A percentile compares a stretch with the other conserved stretches of the same genome.
phyloP scores from a whole-genome alignment of 257 asterid species.

The Primulina tabacum region DNA sequence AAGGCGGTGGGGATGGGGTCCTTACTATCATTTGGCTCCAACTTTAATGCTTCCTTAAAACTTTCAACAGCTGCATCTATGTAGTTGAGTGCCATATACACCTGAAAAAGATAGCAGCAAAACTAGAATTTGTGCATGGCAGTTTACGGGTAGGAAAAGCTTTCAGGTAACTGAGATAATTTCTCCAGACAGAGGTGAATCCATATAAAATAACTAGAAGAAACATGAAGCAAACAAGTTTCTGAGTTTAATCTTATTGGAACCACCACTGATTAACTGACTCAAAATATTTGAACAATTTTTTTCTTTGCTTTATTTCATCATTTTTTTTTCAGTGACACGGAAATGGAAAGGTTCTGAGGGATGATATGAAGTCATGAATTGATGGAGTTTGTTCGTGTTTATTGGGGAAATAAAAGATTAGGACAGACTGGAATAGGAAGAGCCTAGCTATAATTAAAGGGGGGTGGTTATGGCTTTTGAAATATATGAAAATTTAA shows the following conservation, averaged over 20 bases:
- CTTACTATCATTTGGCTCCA: slow-evolving; percentile 86
- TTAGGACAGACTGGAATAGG: background rate
- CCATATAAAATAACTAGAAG: slow-evolving; percentile 8
- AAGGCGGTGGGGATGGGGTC: background rate
- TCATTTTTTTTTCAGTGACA: too few relatives aligned
- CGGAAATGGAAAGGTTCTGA: background rate
- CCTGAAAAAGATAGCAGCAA: slow-evolving; percentile 39
- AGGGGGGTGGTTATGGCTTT: background rate
- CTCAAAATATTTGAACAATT: too few relatives aligned
- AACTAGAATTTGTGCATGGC: slow-evolving; percentile 11
- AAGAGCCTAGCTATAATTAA: background rate
- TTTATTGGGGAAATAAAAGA: background rate
- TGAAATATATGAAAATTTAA: background rate
- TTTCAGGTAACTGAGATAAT: slow-evolving; percentile 7
- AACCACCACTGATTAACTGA: background rate
- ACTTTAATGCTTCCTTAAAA: slow-evolving; percentile 64
- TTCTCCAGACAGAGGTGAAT: slow-evolving; percentile 1
- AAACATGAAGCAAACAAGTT: background rate
- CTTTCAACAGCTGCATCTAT: slow-evolving; percentile 75
- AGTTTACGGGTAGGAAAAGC: slow-evolving; percentile 5
- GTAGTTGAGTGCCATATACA: slow-evolving; percentile 68
- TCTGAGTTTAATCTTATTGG: slow-evolving; percentile 8
- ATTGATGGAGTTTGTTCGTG: background rate
- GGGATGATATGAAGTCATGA: background rate
- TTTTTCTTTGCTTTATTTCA: too few relatives aligned